Conservation (phyloP, 2,329 filamentous ascomycete species). For the Ophiostoma himal-ulmi region DNA sequence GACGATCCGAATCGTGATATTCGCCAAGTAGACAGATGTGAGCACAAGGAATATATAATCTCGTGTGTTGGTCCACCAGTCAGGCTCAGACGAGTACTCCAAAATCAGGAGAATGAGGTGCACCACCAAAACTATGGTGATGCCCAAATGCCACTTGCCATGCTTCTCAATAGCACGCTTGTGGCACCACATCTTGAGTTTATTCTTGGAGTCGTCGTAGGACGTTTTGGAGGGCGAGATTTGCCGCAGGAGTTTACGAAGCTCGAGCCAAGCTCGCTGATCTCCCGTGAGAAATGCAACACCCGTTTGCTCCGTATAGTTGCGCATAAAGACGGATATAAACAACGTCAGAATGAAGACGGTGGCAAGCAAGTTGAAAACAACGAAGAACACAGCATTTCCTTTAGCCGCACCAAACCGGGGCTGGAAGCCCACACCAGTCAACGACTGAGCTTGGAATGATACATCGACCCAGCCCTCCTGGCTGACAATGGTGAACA, state of each 20-base stretch:
- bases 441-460: conserved; percentile 75
- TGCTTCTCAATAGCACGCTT: conserved; percentile 89
- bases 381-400: conserved; percentile 89
- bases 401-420: conserved; percentile 62
- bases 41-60: conserved; percentile 75
- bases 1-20: conserved; percentile 75
- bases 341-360: conserved; percentile 97
- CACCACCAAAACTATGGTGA: conserved; percentile 72
- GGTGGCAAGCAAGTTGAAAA: conserved; percentile 92
- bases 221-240: conserved; percentile 93
- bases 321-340: conserved; percentile 99
- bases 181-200: conserved; percentile 91
- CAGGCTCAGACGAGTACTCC: conserved; percentile 74
- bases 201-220: conserved; percentile 66
- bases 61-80: conserved; percentile 63
- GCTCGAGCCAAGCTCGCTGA: conserved; percentile 91
- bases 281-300: conserved; percentile 94
- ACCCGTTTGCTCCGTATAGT: conserved; percentile 97
- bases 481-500: conserved; percentile 98
- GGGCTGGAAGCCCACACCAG: conserved; percentile 68
- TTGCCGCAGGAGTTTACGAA: conserved; percentile 84
- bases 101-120: conserved; percentile 78
- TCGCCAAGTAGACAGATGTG: conserved; percentile 73
- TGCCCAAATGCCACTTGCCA: conserved; percentile 79
- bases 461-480: conserved; percentile 98